A percentile compares a stretch with the other conserved stretches of the same genome.
Conservation (phyloP, 164 flowering plant genomes). For the Platanus orientalis region DNA sequence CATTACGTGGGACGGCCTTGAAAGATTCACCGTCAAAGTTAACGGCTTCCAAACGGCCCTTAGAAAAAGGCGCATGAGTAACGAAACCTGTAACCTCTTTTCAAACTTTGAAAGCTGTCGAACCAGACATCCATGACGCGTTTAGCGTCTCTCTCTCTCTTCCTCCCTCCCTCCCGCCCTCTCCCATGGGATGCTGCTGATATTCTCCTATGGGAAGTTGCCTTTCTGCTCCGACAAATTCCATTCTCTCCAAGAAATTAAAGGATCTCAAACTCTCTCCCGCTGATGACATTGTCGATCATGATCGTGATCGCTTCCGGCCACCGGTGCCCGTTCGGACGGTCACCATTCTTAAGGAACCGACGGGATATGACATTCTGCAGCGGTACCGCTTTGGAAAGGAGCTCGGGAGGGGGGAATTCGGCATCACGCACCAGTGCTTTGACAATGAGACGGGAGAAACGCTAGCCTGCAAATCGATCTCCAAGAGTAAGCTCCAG, state of each 20-base stretch:
- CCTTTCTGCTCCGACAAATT: not conserved
- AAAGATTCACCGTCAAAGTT: too few relatives aligned
- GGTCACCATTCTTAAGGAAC: constrained; percentile 20
- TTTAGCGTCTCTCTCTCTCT: not conserved
- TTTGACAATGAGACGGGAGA: constrained; percentile 37
- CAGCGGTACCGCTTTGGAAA: constrained; percentile 37
- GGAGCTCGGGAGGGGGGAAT: constrained; percentile 82
- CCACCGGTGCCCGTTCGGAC: not conserved
- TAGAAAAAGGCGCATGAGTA: constrained; percentile 9
- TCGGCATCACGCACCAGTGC: constrained; percentile 62
- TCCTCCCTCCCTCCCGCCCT: too few relatives aligned
- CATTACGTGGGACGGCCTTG: too few relatives aligned
- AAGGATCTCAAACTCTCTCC: not conserved
- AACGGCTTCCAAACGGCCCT: not conserved
- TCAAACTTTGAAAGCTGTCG: not conserved
- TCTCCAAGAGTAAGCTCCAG: constrained; percentile 55
- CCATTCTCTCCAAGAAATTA: constrained; percentile 1
- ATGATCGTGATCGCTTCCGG: not conserved
- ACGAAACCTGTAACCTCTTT: not conserved
- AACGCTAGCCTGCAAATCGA: constrained; percentile 59
- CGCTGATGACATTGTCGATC: not conserved
- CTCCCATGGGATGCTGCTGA: not conserved
- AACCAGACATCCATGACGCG: not conserved
- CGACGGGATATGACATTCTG: constrained; percentile 27
- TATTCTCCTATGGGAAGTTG: constrained; percentile 12